These are phyloP conservation scores for Teratosphaeria destructans DNA, from an alignment of 2,329 filamentous ascomycete genomes.

Conservation along the genomic window DNA sequence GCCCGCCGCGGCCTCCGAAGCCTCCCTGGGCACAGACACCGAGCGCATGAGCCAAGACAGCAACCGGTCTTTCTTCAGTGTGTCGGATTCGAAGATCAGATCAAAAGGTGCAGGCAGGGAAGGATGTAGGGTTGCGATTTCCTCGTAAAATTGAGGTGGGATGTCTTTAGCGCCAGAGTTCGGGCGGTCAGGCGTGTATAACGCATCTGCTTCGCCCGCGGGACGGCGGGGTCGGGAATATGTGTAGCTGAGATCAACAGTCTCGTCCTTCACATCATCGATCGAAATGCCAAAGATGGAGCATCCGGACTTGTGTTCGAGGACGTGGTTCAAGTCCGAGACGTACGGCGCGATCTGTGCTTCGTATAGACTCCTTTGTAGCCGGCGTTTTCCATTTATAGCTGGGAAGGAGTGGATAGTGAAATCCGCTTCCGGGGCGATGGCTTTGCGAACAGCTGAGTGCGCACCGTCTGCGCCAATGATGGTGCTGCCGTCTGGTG, in stretches of 20 bases:
- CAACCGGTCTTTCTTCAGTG: slow-evolving; percentile 25
- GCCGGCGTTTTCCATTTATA: slow-evolving; percentile 24
- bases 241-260: slow-evolving; percentile 28
- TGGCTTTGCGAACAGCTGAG: slow-evolving; percentile 21
- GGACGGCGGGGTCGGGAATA: slow-evolving; percentile 28
- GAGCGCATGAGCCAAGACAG: slow-evolving; percentile 35
- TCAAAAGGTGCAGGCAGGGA: slow-evolving; percentile 22
- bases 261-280: slow-evolving; percentile 15
- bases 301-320: slow-evolving; percentile 16
- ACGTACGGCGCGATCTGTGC: slow-evolving; percentile 7
- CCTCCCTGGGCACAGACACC: slow-evolving; percentile 9
- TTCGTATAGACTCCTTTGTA: slow-evolving; percentile 10
- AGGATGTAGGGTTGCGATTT: slow-evolving; percentile 18
- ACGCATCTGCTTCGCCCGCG: slow-evolving; percentile 16
- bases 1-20: slow-evolving; percentile 17
- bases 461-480: slow-evolving; percentile 31
- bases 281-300: slow-evolving; percentile 25
- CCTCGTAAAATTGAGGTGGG: slow-evolving; percentile 27
- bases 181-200: slow-evolving; percentile 26
- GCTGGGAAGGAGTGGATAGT: slow-evolving; percentile 29
- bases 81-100: slow-evolving; percentile 23
- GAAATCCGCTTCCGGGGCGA: slow-evolving; percentile 18
- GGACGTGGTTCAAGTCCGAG: slow-evolving; percentile 11
- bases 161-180: slow-evolving; percentile 24
- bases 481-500: slow-evolving; percentile 10